phyloP scores from a whole-genome alignment of 495 filamentous ascomycete species.

The Saxispiralis lemnorum region DNA sequence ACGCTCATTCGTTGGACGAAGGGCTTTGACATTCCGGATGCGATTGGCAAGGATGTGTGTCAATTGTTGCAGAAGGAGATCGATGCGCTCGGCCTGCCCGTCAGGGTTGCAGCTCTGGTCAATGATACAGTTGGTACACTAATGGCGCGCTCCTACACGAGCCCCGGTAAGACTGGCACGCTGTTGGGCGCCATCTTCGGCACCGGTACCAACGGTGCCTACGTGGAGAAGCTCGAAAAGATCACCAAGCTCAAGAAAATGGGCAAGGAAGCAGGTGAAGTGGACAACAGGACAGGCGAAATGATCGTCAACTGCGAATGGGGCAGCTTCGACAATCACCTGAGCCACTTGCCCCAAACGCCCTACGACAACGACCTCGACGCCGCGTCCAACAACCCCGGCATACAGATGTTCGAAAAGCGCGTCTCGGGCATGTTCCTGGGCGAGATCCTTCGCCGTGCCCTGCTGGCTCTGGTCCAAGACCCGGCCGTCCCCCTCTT shows the following conservation, averaged over 20 bases:
- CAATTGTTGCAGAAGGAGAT: conserved; percentile 79
- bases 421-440: conserved; percentile 96
- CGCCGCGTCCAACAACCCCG: conserved; percentile 68
- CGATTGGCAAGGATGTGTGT: conserved; percentile 88
- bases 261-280: conserved; percentile 27
- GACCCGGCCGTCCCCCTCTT: conserved; percentile 46
- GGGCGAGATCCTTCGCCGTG: conserved; percentile 76
- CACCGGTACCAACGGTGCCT: conserved; percentile 88
- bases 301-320: conserved; percentile 99
- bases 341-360: conserved; percentile 72
- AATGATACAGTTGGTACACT: conserved; percentile 96
- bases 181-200: conserved; percentile 86
- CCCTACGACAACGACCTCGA: conserved; percentile 68
- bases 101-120: conserved; percentile 82
- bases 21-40: conserved; percentile 87
- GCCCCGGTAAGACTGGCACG: conserved; percentile 71
- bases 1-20: conserved; percentile 93
- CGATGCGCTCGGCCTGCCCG: conserved; percentile 68
- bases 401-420: conserved; percentile 98
- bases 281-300: conserved; percentile 64
- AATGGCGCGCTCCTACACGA: conserved; percentile 91
- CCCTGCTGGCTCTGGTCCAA: conserved; percentile 42
- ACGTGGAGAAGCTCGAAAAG: conserved; percentile 57
- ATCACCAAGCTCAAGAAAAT: conserved; percentile 48
- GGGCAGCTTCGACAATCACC: conserved; percentile 92